These are phyloP conservation scores for Beta macrorhiza DNA, from an alignment of 179 eudicot species.

Conservation along the genomic window DNA sequence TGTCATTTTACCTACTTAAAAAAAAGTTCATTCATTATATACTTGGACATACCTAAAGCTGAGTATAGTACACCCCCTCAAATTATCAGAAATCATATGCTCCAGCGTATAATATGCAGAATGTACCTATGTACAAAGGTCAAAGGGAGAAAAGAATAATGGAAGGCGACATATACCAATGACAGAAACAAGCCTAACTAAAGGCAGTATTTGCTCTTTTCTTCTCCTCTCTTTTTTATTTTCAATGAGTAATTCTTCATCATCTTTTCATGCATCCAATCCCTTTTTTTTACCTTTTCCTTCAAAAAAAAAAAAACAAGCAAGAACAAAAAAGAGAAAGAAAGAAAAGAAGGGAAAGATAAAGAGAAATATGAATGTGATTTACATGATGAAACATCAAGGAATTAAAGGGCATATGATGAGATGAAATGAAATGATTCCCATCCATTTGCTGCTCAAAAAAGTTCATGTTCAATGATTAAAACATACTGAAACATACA, in stretches of 20 bases:
- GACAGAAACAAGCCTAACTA: not conserved
- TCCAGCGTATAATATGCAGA: no score
- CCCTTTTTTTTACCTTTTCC: not conserved
- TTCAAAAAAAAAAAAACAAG: not conserved
- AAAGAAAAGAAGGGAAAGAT: not conserved
- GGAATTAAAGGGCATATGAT: conserved; percentile 15
- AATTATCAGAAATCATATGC: no score
- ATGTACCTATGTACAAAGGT: not conserved
- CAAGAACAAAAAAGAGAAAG: not conserved
- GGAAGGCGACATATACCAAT: conserved; percentile 19
- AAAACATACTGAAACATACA: conserved; percentile 4
- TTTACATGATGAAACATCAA: conserved; percentile 22
- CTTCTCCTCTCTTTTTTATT: not conserved
- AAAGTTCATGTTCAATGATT: conserved; percentile 28
- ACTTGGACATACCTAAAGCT: no score
- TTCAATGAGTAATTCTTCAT: not conserved
- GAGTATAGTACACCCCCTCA: no score
- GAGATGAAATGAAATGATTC: conserved; percentile 10
- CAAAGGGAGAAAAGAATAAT: conserved; percentile 18
- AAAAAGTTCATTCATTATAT: no score
- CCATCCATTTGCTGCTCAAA: conserved; percentile 18
- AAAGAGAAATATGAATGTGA: no score
- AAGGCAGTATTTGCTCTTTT: conserved; percentile 4
- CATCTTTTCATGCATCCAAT: conserved; percentile 13
- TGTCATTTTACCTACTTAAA: no score